A percentile compares a stretch with the other conserved stretches of the same genome.
Conservation (phyloP, 176 grass and related monocot genomes). For the Hyparrhenia diplandra region DNA sequence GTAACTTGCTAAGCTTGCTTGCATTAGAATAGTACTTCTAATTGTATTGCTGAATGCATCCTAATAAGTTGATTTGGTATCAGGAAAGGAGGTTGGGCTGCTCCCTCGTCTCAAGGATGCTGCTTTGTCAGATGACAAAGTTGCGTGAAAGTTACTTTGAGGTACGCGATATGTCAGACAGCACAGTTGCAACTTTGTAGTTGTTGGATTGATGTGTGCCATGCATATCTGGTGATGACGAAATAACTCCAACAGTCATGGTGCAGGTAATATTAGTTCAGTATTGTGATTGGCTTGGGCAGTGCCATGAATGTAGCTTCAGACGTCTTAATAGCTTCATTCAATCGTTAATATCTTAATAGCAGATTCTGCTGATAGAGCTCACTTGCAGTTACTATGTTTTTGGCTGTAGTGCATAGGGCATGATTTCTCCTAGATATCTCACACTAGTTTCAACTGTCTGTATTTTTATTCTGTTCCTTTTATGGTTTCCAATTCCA, state of each 20-base stretch:
- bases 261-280: slow-evolving; percentile 61
- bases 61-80: slow-evolving; percentile 29
- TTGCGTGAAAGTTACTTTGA: slow-evolving; percentile 80
- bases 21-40: background rate
- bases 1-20: slow-evolving; percentile 1
- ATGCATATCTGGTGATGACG: slow-evolving; percentile 40
- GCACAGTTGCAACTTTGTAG: background rate
- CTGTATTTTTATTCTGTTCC: slow-evolving; percentile 4
- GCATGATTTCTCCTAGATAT: background rate
- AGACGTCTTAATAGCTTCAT: background rate
- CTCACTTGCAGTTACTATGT: background rate
- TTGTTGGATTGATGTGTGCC: background rate
- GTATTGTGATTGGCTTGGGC: background rate
- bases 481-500: background rate
- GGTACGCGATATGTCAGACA: slow-evolving; percentile 35
- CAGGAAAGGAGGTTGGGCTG: slow-evolving; percentile 77
- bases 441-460: background rate
- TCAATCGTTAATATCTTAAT: background rate
- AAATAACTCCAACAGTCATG: slow-evolving; percentile 68
- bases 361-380: background rate
- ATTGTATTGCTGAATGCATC: background rate
- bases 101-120: slow-evolving; percentile 94
- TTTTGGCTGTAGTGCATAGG: background rate
- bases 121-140: slow-evolving; percentile 74
- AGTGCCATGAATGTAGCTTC: background rate